These are phyloP conservation scores for Phylloporus arenicola DNA, from an alignment of 768 basidiomycete genomes.

Conservation along the genomic window DNA sequence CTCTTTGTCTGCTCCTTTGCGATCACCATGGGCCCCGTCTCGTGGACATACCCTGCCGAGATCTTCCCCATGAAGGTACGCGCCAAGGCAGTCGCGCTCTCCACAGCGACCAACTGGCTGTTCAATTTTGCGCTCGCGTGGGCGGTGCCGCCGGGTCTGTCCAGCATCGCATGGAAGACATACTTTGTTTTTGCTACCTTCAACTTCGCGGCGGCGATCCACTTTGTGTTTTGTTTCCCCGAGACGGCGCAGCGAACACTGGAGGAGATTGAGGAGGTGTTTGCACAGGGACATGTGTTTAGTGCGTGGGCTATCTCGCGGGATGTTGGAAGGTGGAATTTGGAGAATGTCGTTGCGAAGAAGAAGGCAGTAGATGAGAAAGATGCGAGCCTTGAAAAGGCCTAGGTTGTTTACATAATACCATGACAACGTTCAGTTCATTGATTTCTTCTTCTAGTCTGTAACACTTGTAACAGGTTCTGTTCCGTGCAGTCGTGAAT, in stretches of 20 bases:
- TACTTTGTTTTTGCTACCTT: constrained; percentile 77
- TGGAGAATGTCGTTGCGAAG: constrained; percentile 41
- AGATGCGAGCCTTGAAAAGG: constrained; percentile 2
- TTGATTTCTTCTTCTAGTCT: not conserved
- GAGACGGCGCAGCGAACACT: constrained; percentile 70
- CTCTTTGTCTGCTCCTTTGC: constrained; percentile 72
- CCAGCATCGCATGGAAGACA: constrained; percentile 64
- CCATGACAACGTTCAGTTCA: not conserved
- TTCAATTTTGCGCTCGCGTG: constrained; percentile 75
- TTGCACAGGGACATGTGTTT: constrained; percentile 62
- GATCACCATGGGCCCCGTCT: constrained; percentile 70
- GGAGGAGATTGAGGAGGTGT: constrained; percentile 78
- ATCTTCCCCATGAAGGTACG: constrained; percentile 65
- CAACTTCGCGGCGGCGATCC: constrained; percentile 67
- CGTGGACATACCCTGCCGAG: constrained; percentile 72
- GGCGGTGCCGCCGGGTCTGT: constrained; percentile 67
- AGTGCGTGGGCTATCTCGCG: constrained; percentile 65
- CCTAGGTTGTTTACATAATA: not conserved
- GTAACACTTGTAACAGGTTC: not conserved
- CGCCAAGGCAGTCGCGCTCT: constrained; percentile 50
- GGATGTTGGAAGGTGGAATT: constrained; percentile 57
- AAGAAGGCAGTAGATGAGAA: constrained; percentile 13
- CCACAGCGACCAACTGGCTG: constrained; percentile 48
- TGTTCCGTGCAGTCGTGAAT: too few relatives aligned
- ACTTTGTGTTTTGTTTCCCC: constrained; percentile 75